These are phyloP conservation scores for Brassica rapa DNA, from an alignment of 345 rosid species.

Conservation along the genomic window DNA sequence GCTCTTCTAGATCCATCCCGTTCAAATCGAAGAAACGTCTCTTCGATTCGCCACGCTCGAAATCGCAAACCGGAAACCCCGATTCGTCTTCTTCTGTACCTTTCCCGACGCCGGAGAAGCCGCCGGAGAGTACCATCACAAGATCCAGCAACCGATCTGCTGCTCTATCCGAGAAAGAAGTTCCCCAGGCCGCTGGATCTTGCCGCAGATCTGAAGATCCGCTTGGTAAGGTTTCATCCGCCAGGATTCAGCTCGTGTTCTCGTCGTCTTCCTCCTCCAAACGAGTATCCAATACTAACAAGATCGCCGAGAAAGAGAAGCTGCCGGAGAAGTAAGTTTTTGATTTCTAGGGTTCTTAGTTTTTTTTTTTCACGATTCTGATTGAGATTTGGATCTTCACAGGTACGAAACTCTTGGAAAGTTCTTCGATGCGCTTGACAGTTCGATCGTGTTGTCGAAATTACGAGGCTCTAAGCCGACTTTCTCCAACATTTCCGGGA, in stretches of 20 bases:
- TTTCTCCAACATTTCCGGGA: conserved; percentile 53
- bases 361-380: background rate
- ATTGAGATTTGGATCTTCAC: conserved; percentile 3
- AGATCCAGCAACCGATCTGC: conserved; percentile 56
- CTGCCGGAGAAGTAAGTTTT: conserved; percentile 53
- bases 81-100: conserved; percentile 31
- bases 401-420: conserved; percentile 63
- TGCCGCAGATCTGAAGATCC: conserved; percentile 38
- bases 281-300: conserved; percentile 8
- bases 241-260: conserved; percentile 46
- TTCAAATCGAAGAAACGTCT: conserved; percentile 50
- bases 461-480: conserved; percentile 60
- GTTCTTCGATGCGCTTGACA: conserved; percentile 70
- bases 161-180: conserved; percentile 56
- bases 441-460: conserved; percentile 51
- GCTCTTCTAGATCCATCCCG: conserved; percentile 40
- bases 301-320: conserved; percentile 16
- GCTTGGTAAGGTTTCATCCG: conserved; percentile 41
- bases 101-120: conserved; percentile 62
- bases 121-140: conserved; percentile 33
- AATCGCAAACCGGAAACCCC: conserved; percentile 11
- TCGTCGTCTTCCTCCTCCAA: conserved; percentile 14
- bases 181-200: conserved; percentile 55
- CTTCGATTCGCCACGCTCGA: conserved; percentile 17
- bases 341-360: background rate